phyloP scores from a whole-genome alignment of 2,329 filamentous ascomycete genomes.

The Diplodia intermedia region DNA sequence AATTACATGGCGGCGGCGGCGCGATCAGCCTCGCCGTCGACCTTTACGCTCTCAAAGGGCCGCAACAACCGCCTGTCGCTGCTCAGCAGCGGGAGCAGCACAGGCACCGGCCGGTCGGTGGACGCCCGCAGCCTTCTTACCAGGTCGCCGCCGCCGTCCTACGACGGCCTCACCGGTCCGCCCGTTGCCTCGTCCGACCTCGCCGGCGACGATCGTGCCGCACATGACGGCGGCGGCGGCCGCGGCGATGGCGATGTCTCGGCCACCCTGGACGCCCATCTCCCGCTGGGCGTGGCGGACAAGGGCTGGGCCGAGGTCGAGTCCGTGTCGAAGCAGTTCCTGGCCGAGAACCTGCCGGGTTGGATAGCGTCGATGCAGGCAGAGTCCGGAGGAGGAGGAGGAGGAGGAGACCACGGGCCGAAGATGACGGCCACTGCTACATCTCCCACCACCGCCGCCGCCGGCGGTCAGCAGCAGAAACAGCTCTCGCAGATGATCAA shows the following conservation, averaged over 20 bases:
- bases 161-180: constrained; percentile 9
- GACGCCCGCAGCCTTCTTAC: background rate
- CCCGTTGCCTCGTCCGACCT: background rate
- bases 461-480: constrained; percentile 38
- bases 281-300: constrained; percentile 12
- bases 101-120: background rate
- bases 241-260: background rate
- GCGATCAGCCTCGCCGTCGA: constrained; percentile 22
- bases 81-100: constrained; percentile 3
- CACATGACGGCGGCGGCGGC: background rate
- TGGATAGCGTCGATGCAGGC: constrained; percentile 17
- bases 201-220: background rate
- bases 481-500: constrained; percentile 42
- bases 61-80: constrained; percentile 27
- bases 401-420: background rate
- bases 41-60: constrained; percentile 16
- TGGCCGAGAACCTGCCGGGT: constrained; percentile 15
- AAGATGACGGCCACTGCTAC: background rate
- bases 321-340: constrained; percentile 23
- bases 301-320: constrained; percentile 23
- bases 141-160: constrained; percentile 19
- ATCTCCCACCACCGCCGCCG: background rate
- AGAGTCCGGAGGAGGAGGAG: background rate
- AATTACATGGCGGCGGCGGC: background rate
- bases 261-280: constrained; percentile 9